Evolutionary conservation across 257 asterid species (phyloP).

Genomic region (Ilex asprella): DNA sequence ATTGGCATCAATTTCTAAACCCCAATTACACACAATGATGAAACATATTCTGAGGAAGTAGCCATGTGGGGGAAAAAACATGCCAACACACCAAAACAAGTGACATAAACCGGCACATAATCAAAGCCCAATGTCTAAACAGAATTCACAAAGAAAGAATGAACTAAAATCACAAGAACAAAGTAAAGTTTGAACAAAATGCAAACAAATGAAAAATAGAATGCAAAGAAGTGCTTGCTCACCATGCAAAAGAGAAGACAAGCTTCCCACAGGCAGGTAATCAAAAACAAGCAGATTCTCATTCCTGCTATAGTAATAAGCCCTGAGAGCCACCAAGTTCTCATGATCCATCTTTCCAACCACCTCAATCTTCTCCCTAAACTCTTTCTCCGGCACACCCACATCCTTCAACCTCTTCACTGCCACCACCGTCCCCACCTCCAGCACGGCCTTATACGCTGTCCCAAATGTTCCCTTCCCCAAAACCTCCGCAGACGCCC

Average conservation of each 20-base stretch:
- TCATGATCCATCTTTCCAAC: constrained; percentile 67
- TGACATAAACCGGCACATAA: no score
- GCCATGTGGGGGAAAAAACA: no score
- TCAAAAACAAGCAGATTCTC: constrained; percentile 90
- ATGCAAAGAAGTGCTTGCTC: not conserved
- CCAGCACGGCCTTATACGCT: constrained; percentile 81
- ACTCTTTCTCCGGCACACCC: constrained; percentile 60
- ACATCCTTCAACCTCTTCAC: constrained; percentile 89
- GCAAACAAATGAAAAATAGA: no score
- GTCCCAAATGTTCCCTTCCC: constrained; percentile 94
- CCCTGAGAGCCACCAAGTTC: constrained; percentile 73
- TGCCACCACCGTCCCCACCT: constrained; percentile 54
- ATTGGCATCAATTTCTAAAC: no score
- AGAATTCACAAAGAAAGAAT: not conserved
- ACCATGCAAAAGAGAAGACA: constrained; percentile 95
- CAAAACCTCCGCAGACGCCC: constrained; percentile 80
- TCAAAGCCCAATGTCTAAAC: no score
- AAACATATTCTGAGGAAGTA: no score
- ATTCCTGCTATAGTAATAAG: constrained; percentile 60
- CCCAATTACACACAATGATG: no score
- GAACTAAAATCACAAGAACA: not conserved
- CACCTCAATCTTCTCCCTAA: constrained; percentile 68
- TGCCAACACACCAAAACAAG: no score
- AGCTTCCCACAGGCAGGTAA: constrained; percentile 83
- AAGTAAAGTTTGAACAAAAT: not conserved